Evolutionary conservation across 2,329 filamentous ascomycete genomes (phyloP).

Genomic region (Xylariales sp.): DNA sequence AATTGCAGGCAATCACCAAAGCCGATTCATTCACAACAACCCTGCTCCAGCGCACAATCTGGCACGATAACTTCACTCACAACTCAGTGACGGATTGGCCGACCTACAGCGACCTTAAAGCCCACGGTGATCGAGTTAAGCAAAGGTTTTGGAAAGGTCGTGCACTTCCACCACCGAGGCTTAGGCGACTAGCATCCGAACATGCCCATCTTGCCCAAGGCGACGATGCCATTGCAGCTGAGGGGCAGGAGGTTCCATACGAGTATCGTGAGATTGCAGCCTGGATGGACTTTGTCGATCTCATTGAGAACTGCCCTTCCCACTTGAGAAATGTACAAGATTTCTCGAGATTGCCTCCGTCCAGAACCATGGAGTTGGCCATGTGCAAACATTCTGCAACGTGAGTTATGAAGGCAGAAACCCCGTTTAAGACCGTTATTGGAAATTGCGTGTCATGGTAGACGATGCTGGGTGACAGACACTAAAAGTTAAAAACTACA

Average conservation of each 20-base stretch:
- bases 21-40: background rate
- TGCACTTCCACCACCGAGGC: background rate
- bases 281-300: no score
- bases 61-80: slow-evolving; percentile 5
- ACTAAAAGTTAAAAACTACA: no score
- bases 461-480: no score
- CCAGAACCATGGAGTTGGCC: no score
- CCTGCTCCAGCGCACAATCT: slow-evolving; percentile 7
- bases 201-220: background rate
- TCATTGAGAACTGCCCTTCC: no score
- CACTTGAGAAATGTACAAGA: no score
- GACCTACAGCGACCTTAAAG: slow-evolving; percentile 5
- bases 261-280: slow-evolving; percentile 7
- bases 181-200: background rate
- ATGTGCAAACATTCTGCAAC: no score
- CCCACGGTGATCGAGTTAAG: slow-evolving; percentile 4
- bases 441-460: no score
- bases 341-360: no score
- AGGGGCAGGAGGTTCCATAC: slow-evolving; percentile 5
- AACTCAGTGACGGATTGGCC: slow-evolving; percentile 11
- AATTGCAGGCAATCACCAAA: background rate
- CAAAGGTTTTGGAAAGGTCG: slow-evolving; percentile 5
- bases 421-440: no score
- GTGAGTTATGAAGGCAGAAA: no score
- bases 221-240: slow-evolving; percentile 1